Evolutionary conservation across 2,329 filamentous ascomycete genomes (phyloP), one percentile per base, ranked within the genome.

Genomic region (Pyrenophora seminiperda): DNA sequence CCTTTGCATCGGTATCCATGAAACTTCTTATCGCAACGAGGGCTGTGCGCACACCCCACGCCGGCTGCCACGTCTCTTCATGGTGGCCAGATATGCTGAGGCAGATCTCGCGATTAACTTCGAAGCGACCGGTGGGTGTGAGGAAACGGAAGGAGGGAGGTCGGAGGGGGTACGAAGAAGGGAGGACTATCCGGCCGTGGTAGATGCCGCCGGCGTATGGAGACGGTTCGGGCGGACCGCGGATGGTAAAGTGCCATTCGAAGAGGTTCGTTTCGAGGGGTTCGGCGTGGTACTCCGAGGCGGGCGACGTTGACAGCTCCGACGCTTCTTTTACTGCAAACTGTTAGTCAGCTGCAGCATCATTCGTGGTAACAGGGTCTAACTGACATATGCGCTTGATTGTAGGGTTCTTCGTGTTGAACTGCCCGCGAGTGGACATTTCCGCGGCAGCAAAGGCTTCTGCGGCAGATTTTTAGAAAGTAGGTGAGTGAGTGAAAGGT

Each of bases 181-280:
- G 94, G 1, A 99, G 85, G 31, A 92, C 83, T 71, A 99, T 97
- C 67, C 93, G 91, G 50, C 94, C 94, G 75, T 99, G 94, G 78
- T 97, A 99, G 66, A 97, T 83, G 39, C 94, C 94, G 24, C 81
- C 78, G 36, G 85, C 84, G 76, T 92, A 97, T 30, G 87, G 84
- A 0, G 91, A 92, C 14, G 83, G 82, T 24, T 83, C 79, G 0
- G 93, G 93, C 0, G 93, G 92, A 0, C 94, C 94, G 42, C 88
- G 85, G n/a, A 99, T 81, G 0, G 94, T 99, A 76, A 97, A 99
- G 78, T 99, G 94, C 94, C 94, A 99, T 76, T 97, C 92, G 76
- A 96, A 96, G 45, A 99, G 86, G 75, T 97, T 91, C 24, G 84
- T 81, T 70, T 97, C 93, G 55, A 93, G 84, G 0, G 94, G 94